phyloP scores from a whole-genome alignment of 2,329 filamentous ascomycete species.

The Blumeria hordei region DNA sequence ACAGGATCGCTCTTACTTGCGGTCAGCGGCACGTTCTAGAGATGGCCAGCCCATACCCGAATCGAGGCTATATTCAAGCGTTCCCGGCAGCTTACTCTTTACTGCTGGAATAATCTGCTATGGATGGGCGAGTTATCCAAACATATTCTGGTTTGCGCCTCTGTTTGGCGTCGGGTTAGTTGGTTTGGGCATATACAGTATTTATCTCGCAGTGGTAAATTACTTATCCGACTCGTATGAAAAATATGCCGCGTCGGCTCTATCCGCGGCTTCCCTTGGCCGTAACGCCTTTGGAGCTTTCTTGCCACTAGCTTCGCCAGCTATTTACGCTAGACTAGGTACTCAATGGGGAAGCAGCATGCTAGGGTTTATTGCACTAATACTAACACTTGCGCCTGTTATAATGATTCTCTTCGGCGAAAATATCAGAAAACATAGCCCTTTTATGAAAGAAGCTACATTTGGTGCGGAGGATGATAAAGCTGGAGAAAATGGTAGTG shows the following conservation, averaged over 20 bases:
- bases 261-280: constrained; percentile 23
- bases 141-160: constrained; percentile 22
- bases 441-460: constrained; percentile 16
- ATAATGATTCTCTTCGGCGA: constrained; percentile 18
- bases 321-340: constrained; percentile 15
- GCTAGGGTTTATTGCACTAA: constrained; percentile 18
- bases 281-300: constrained; percentile 22
- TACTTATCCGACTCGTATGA: constrained; percentile 32
- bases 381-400: constrained; percentile 15
- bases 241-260: constrained; percentile 30
- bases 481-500: no score
- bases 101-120: constrained; percentile 33
- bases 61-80: constrained; percentile 24
- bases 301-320: constrained; percentile 17
- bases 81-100: constrained; percentile 11
- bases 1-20: constrained; percentile 2
- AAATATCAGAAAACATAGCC: constrained; percentile 17
- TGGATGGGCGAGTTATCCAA: constrained; percentile 7
- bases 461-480: not conserved
- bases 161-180: constrained; percentile 23
- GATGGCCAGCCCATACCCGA: constrained; percentile 3
- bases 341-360: constrained; percentile 21
- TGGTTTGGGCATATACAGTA: constrained; percentile 21
- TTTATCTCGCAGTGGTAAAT: constrained; percentile 33
- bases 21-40: constrained; percentile 1